These are phyloP conservation scores for Bipolaris sorokiniana DNA, from an alignment of 2,329 filamentous ascomycete genomes.

Conservation along the genomic window DNA sequence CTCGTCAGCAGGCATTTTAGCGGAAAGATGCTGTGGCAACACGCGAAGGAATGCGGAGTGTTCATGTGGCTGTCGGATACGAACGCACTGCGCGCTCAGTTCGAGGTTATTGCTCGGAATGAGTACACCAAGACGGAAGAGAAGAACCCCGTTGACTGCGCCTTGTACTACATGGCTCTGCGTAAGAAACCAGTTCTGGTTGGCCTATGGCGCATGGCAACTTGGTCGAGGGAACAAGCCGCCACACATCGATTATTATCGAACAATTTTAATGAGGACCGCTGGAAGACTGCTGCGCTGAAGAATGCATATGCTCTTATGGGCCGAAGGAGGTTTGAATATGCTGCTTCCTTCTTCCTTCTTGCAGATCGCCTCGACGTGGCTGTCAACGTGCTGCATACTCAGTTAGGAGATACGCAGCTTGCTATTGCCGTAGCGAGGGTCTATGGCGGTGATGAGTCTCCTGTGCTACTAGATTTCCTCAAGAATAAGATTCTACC, in stretches of 20 bases:
- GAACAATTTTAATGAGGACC: conserved; percentile 88
- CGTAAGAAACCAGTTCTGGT: conserved; percentile 89
- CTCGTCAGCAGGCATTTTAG: conserved; percentile 82
- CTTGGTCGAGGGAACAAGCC: conserved; percentile 83
- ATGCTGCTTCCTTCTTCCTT: conserved; percentile 94
- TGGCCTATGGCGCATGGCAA: conserved; percentile 93
- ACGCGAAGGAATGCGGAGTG: conserved; percentile 83
- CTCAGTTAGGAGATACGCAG: conserved; percentile 86
- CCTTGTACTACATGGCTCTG: conserved; percentile 87
- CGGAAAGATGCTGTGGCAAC: conserved; percentile 79
- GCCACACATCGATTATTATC: conserved; percentile 79
- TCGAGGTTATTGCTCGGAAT: conserved; percentile 89
- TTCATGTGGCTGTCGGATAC: conserved; percentile 93
- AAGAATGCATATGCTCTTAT: conserved; percentile 97
- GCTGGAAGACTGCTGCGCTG: conserved; percentile 86
- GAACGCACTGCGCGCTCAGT: conserved; percentile 74
- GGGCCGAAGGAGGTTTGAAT: conserved; percentile 89
- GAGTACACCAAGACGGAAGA: conserved; percentile 89
- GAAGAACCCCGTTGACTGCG: conserved; percentile 90
- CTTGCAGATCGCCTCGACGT: conserved; percentile 84
- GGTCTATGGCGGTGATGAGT: conserved; percentile 85
- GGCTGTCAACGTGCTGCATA: conserved; percentile 83
- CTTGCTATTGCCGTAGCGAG: conserved; percentile 87
- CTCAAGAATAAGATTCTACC: conserved; percentile 80
- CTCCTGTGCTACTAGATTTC: conserved; percentile 73